phyloP scores from a whole-genome alignment of 805 yeast genomes.

The Candida namnaoensis region DNA sequence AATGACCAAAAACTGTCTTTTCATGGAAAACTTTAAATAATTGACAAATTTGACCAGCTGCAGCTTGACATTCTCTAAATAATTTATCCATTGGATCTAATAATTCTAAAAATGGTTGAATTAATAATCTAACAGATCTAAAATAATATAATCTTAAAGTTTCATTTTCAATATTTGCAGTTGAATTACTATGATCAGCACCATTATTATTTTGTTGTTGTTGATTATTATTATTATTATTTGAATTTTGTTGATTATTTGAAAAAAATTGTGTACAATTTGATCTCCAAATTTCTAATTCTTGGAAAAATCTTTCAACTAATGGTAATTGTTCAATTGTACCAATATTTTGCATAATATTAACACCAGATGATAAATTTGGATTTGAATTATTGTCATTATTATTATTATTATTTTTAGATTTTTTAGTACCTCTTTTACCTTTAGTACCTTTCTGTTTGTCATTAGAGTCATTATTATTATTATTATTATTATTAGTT shows the following conservation, averaged over 20 bases:
- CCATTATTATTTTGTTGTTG: no score
- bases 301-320: conserved; percentile 44
- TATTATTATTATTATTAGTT: not conserved
- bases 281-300: conserved; percentile 48
- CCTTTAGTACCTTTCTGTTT: not conserved
- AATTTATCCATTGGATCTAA: conserved; percentile 52
- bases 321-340: conserved; percentile 32
- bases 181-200: conserved; percentile 5
- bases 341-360: not conserved
- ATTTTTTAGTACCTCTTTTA: conserved; percentile 2
- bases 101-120: conserved; percentile 57
- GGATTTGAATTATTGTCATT: not conserved
- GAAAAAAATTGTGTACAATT: conserved; percentile 35
- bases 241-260: conserved; percentile 3
- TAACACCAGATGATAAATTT: not conserved
- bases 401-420: conserved; percentile 6
- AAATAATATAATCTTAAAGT: conserved; percentile 51
- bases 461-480: no score
- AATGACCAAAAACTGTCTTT: conserved; percentile 52
- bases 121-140: conserved; percentile 47
- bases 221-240: no score
- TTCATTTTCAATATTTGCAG: conserved; percentile 44
- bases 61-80: conserved; percentile 61
- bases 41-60: conserved; percentile 64
- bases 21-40: conserved; percentile 55